A percentile compares a stretch with the other conserved stretches of the same genome.
Evolutionary conservation across 192 early-diverging fungal genomes (phyloP).

Genomic region (Mortierella claussenii): DNA sequence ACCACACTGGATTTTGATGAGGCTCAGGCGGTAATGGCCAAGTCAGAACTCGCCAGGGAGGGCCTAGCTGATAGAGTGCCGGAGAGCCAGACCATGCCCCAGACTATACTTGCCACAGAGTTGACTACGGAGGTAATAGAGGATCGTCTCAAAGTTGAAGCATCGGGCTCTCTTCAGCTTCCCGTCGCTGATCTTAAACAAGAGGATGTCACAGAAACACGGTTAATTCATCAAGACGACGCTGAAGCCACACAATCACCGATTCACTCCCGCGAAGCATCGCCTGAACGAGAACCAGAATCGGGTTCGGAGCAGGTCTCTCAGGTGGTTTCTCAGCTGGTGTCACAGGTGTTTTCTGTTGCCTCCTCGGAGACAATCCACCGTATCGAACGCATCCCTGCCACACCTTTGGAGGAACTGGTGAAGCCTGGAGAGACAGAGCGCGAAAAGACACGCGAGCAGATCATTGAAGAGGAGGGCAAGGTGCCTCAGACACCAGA

Average conservation of each 20-base stretch:
- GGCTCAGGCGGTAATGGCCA: no score
- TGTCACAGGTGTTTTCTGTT: conserved; percentile 1
- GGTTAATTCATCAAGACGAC: neutral
- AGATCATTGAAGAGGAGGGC: conserved; percentile 2
- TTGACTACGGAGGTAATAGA: no score
- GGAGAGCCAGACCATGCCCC: no score
- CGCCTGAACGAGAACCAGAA: neutral
- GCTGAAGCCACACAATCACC: neutral
- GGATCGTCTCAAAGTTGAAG: no score
- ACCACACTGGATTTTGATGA: neutral
- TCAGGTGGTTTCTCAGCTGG: conserved; percentile 6
- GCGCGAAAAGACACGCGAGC: neutral
- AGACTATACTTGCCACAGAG: no score
- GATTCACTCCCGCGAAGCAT: neutral
- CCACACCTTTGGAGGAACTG: neutral
- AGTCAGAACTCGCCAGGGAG: no score
- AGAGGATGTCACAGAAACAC: conserved; percentile 2
- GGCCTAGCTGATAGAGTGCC: no score
- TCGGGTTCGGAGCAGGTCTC: neutral
- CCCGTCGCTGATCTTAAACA: neutral
- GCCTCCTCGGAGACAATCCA: neutral
- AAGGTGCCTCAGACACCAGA: conserved; percentile 15
- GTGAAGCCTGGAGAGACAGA: neutral
- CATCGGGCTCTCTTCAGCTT: no score
- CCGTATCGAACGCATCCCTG: neutral